phyloP scores from a whole-genome alignment of 306 rosid species.

The Cucurbita pepo region DNA sequence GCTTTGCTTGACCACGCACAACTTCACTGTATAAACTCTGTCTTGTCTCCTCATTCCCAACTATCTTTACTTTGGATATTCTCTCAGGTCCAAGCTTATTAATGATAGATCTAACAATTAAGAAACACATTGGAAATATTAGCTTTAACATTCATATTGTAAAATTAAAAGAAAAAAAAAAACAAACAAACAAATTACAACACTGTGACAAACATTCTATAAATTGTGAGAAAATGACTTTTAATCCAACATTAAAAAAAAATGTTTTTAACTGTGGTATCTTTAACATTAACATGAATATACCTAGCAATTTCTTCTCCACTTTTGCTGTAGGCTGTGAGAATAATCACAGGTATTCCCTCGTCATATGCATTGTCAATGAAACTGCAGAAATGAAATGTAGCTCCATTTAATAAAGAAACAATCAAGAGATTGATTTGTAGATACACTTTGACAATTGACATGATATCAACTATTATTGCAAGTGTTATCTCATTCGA shows the following conservation, averaged over 20 bases:
- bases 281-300: conserved; percentile 10
- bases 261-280: neutral
- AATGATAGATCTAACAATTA: conserved; percentile 30
- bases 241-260: neutral
- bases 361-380: conserved; percentile 56
- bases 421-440: neutral
- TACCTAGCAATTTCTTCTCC: conserved; percentile 64
- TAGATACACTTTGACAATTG: neutral
- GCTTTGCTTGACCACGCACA: conserved; percentile 24
- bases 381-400: conserved; percentile 39
- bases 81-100: conserved; percentile 73
- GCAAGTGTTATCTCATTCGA: neutral
- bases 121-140: neutral
- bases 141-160: neutral
- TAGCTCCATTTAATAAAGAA: neutral
- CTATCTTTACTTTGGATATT: conserved; percentile 39
- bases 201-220: neutral
- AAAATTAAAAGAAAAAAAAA: no score
- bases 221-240: neutral
- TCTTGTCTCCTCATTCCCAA: conserved; percentile 63
- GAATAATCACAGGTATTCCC: conserved; percentile 55
- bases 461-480: neutral
- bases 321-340: conserved; percentile 59
- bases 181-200: neutral
- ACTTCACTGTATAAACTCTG: conserved; percentile 62